Conservation (phyloP, 768 basidiomycete species). For the Mycena venus region DNA sequence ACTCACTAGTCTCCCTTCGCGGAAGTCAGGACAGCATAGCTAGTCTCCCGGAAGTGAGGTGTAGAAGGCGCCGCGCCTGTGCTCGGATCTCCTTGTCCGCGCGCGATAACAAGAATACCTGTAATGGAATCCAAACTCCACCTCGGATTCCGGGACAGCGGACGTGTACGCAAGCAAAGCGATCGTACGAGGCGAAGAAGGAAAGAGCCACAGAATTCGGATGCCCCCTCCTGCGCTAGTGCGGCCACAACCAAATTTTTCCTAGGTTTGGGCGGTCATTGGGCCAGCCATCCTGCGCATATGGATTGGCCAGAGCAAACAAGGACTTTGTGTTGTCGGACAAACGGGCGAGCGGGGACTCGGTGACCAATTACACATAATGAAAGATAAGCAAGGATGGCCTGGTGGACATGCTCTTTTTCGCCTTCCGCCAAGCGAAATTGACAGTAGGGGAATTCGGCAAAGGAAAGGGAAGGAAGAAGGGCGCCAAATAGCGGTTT, state of each 20-base stretch:
- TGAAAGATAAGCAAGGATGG: slow-evolving; percentile 9
- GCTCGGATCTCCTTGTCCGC: not conserved
- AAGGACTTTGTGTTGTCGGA: no score
- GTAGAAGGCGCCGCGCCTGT: not conserved
- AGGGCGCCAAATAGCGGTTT: not conserved
- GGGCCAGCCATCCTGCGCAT: no score
- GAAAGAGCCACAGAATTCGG: not conserved
- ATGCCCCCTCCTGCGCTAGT: not conserved
- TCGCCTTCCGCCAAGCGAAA: slow-evolving; percentile 8
- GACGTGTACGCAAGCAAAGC: not conserved
- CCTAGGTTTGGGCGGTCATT: no score
- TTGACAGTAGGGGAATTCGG: slow-evolving; percentile 5
- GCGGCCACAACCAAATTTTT: no score
- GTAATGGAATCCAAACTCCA: not conserved
- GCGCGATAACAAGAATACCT: slow-evolving; percentile 24
- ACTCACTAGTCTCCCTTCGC: not conserved
- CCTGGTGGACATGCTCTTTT: slow-evolving; percentile 11
- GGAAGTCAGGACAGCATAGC: slow-evolving; percentile 8
- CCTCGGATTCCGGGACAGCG: slow-evolving; percentile 23
- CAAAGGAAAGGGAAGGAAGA: not conserved
- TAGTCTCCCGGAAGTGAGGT: slow-evolving; percentile 17
- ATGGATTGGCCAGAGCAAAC: no score
- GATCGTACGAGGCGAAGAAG: slow-evolving; percentile 20
- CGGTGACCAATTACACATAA: slow-evolving; percentile 28
- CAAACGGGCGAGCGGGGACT: not conserved